A percentile compares a stretch with the other conserved stretches of the same genome.
phyloP scores from a whole-genome alignment of 2,329 filamentous ascomycete species.

The Beauveria rudraprayagi region DNA sequence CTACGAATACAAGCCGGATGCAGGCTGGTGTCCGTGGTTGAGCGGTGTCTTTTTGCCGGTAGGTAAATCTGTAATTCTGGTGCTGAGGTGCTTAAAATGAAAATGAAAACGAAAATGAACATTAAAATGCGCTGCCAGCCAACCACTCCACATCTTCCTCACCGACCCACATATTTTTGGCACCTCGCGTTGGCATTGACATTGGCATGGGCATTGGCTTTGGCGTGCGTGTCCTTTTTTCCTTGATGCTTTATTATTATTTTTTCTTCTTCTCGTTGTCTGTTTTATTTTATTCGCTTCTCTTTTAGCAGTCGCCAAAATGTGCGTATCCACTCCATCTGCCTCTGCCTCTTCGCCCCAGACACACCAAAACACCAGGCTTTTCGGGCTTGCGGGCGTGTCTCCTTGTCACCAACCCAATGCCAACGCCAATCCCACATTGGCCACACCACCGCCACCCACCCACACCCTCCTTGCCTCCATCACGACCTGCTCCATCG shows the following conservation, averaged over 20 bases:
- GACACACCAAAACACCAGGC: constrained; percentile 9
- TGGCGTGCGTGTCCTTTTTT: background rate
- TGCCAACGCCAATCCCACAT: background rate
- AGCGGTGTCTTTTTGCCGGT: too few species aligned
- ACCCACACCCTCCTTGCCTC: background rate
- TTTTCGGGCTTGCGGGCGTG: background rate
- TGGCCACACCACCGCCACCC: background rate
- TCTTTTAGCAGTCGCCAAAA: too few species aligned
- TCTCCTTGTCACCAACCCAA: background rate
- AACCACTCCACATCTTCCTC: background rate
- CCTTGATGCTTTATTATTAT: background rate
- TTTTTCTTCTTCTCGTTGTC: background rate
- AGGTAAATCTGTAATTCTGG: background rate
- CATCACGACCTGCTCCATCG: background rate
- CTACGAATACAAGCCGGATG: background rate
- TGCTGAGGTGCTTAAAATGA: background rate
- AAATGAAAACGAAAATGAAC: background rate
- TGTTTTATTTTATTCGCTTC: background rate
- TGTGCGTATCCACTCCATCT: background rate
- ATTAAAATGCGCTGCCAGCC: background rate
- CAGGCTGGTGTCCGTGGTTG: background rate
- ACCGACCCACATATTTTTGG: background rate
- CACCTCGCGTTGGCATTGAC: background rate
- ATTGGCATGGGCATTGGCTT: background rate
- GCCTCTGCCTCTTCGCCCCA: background rate